A percentile compares a stretch with the other conserved stretches of the same genome.
phyloP scores from a whole-genome alignment of 2,329 filamentous ascomycete genomes.

The Huntiella abstrusa region DNA sequence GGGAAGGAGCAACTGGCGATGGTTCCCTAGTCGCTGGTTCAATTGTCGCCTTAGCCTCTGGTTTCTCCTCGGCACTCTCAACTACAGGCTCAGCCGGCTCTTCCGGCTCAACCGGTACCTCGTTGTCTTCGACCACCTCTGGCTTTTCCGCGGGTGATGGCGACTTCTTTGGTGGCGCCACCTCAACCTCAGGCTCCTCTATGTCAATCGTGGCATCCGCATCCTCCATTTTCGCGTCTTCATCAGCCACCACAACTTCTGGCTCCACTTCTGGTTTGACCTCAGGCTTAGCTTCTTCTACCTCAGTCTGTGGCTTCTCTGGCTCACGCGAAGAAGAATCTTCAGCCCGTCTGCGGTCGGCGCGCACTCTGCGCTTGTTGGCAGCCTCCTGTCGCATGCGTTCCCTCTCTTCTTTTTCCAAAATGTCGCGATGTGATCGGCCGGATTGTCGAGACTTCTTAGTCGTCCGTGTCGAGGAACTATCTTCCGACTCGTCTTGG shows the following conservation, averaged over 20 bases:
- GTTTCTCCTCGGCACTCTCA: not conserved
- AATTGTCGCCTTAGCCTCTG: not conserved
- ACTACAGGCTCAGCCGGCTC: not conserved
- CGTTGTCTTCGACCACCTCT: not conserved
- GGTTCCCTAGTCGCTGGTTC: not conserved
- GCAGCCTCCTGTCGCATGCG: constrained; percentile 53
- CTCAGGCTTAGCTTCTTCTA: constrained; percentile 11
- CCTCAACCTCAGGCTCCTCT: not conserved
- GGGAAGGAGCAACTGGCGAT: not conserved
- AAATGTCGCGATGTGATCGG: constrained; percentile 42
- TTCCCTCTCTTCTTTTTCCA: constrained; percentile 57
- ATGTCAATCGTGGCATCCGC: not conserved
- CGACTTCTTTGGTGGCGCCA: not conserved
- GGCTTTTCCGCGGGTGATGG: too few relatives aligned
- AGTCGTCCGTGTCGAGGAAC: constrained; percentile 28
- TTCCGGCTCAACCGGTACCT: not conserved
- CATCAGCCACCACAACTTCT: not conserved
- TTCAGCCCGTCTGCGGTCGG: constrained; percentile 63
- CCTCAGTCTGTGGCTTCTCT: constrained; percentile 17
- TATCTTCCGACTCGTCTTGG: constrained; percentile 56
- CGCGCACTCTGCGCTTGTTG: constrained; percentile 62
- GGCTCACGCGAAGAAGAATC: constrained; percentile 31
- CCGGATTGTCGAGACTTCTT: constrained; percentile 41
- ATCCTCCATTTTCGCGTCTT: not conserved
- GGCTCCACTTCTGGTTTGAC: not conserved